Evolutionary conservation across 495 filamentous ascomycete species (phyloP).

Genomic region (Hypoxylon lienhwacheense): DNA sequence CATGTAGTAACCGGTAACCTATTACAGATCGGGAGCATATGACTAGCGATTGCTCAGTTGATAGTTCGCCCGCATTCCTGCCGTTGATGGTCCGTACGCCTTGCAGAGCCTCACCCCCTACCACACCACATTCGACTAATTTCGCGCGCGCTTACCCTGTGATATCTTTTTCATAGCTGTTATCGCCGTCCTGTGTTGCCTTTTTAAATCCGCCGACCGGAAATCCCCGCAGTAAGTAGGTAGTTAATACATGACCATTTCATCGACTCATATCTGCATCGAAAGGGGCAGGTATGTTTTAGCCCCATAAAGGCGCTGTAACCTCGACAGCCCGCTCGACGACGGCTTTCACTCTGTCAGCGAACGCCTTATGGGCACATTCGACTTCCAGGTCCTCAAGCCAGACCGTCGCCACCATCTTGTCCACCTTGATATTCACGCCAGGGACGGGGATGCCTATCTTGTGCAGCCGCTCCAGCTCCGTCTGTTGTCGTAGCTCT

Average conservation of each 20-base stretch:
- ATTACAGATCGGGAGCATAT: no score
- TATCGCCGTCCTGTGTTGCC: not conserved
- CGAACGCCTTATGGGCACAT: slow-evolving; percentile 69
- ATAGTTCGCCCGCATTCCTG: no score
- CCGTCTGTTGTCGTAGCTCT: slow-evolving; percentile 49
- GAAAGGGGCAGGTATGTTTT: not conserved
- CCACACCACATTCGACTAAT: no score
- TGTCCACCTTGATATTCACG: slow-evolving; percentile 83
- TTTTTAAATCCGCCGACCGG: not conserved
- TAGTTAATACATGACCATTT: slow-evolving; percentile 1
- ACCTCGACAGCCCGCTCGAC: slow-evolving; percentile 93
- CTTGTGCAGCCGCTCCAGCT: slow-evolving; percentile 69
- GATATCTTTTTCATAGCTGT: not conserved
- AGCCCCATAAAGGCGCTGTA: slow-evolving; percentile 70
- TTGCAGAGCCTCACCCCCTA: not conserved
- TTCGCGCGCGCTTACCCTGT: slow-evolving; percentile 1
- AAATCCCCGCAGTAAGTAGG: not conserved
- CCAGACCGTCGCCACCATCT: slow-evolving; percentile 85
- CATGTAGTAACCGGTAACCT: no score
- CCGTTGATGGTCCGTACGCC: not conserved
- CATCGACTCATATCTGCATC: not conserved
- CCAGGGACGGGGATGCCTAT: slow-evolving; percentile 88
- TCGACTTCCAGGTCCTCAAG: slow-evolving; percentile 90
- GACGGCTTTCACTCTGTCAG: slow-evolving; percentile 80
- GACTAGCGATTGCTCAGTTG: no score